Percentiles rank a stretch among this genome's conserved stretches.
Conservation (phyloP, 306 rosid species). For the Medicago lupulina region DNA sequence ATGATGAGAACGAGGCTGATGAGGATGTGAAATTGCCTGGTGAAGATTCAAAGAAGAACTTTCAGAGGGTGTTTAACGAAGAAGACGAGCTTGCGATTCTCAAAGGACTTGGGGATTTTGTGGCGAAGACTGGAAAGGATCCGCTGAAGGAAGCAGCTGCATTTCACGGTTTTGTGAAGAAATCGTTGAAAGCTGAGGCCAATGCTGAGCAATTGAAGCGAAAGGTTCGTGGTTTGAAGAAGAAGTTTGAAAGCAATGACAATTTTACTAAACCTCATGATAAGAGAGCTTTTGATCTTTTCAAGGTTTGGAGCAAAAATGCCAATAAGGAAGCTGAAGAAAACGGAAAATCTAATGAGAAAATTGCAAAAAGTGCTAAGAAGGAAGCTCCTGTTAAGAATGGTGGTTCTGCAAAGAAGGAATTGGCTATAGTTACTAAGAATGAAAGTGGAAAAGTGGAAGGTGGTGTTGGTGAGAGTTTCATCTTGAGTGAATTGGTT, state of each 20-base stretch:
- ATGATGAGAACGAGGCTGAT: slow-evolving; percentile 33
- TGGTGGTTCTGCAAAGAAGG: slow-evolving; percentile 39
- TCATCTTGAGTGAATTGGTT: slow-evolving; percentile 39
- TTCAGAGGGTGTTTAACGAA: slow-evolving; percentile 66
- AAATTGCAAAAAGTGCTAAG: slow-evolving; percentile 43
- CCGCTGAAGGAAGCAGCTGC: slow-evolving; percentile 42
- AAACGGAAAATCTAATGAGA: slow-evolving; percentile 42
- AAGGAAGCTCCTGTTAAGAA: slow-evolving; percentile 33
- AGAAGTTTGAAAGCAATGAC: slow-evolving; percentile 48
- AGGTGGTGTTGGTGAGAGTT: slow-evolving; percentile 6
- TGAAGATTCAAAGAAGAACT: slow-evolving; percentile 50
- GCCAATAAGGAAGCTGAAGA: neutral
- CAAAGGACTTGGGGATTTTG: slow-evolving; percentile 52
- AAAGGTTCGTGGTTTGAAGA: slow-evolving; percentile 66
- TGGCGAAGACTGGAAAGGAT: slow-evolving; percentile 43
- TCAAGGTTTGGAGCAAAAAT: slow-evolving; percentile 55
- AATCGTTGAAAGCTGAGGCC: slow-evolving; percentile 52
- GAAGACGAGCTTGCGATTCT: slow-evolving; percentile 61
- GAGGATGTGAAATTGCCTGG: slow-evolving; percentile 49
- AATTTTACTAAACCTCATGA: slow-evolving; percentile 52
- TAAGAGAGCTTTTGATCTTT: slow-evolving; percentile 48
- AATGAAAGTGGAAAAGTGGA: slow-evolving; percentile 37
- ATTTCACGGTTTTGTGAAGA: slow-evolving; percentile 57
- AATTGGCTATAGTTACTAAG: neutral
- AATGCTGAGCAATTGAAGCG: slow-evolving; percentile 48